Conservation (phyloP, 73 alveolate species). For the Blepharisma japonicum region DNA sequence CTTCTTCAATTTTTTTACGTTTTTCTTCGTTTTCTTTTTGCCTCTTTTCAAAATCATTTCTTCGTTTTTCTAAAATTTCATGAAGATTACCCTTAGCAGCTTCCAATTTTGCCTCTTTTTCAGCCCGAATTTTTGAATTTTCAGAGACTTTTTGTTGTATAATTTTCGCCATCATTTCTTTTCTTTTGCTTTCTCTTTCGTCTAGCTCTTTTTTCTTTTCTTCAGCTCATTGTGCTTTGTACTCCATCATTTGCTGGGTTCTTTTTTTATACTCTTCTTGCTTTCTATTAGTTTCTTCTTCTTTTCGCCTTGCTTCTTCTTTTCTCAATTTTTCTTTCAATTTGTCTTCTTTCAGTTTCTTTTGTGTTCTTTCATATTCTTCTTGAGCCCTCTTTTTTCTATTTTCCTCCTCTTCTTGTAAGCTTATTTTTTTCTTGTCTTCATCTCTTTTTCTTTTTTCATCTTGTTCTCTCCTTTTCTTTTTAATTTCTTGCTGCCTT, state of each 20-base stretch:
- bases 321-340: constrained; percentile 6
- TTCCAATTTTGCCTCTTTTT: constrained; percentile 9
- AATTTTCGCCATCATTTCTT: constrained; percentile 7
- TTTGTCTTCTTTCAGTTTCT: constrained; percentile 15
- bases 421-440: neutral
- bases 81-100: neutral
- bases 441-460: constrained; percentile 17
- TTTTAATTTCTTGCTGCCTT: neutral
- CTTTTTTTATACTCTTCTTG: constrained; percentile 28
- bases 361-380: constrained; percentile 17
- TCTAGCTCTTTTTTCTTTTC: constrained; percentile 10
- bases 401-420: constrained; percentile 9
- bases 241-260: neutral
- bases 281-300: neutral
- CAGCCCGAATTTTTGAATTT: constrained; percentile 3
- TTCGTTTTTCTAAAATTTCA: neutral
- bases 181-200: constrained; percentile 21
- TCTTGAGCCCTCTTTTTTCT: constrained; percentile 8
- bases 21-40: constrained; percentile 14
- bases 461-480: constrained; percentile 17
- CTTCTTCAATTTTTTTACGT: constrained; percentile 15
- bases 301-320: neutral
- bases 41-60: neutral
- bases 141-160: neutral
- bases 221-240: neutral